Conservation (phyloP, 805 yeast genomes). For the Candida parachauliodes region DNA sequence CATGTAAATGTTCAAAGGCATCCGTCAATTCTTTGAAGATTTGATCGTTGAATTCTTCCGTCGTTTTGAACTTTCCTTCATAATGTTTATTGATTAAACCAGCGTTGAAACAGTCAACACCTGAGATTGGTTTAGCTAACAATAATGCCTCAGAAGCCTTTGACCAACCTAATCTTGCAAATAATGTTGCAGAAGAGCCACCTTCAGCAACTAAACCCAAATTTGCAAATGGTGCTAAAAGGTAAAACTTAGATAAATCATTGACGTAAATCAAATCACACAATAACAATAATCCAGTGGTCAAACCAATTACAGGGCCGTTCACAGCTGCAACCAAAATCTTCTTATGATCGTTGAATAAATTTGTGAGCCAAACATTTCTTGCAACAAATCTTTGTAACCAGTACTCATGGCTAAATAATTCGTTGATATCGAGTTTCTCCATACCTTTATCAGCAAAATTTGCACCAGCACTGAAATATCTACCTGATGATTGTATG, state of each 20-base stretch:
- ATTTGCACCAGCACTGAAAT: conserved; percentile 85
- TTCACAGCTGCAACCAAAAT: conserved; percentile 70
- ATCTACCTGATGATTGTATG: conserved; percentile 67
- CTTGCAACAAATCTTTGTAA: conserved; percentile 60
- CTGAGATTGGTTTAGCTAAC: conserved; percentile 61
- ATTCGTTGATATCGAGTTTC: conserved; percentile 25
- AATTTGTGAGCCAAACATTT: conserved; percentile 64
- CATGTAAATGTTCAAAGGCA: conserved; percentile 42
- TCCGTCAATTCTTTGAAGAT: conserved; percentile 32
- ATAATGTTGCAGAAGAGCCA: conserved; percentile 64
- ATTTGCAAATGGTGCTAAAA: conserved; percentile 76
- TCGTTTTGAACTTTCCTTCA: conserved; percentile 27
- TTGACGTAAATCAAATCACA: conserved; percentile 74
- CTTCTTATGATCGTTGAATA: conserved; percentile 68
- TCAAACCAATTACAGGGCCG: conserved; percentile 84
- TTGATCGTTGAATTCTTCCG: conserved; percentile 41
- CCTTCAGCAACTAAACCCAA: conserved; percentile 85
- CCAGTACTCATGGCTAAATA: conserved; percentile 45
- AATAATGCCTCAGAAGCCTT: conserved; percentile 70
- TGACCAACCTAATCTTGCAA: conserved; percentile 68
- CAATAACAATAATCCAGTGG: conserved; percentile 68
- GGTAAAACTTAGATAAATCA: conserved; percentile 50
- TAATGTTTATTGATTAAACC: conserved; percentile 65
- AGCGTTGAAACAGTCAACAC: conserved; percentile 49
- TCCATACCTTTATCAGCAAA: conserved; percentile 39